Conservation (phyloP, 192 early-diverging fungal species). For the Coemansia sp. region DNA sequence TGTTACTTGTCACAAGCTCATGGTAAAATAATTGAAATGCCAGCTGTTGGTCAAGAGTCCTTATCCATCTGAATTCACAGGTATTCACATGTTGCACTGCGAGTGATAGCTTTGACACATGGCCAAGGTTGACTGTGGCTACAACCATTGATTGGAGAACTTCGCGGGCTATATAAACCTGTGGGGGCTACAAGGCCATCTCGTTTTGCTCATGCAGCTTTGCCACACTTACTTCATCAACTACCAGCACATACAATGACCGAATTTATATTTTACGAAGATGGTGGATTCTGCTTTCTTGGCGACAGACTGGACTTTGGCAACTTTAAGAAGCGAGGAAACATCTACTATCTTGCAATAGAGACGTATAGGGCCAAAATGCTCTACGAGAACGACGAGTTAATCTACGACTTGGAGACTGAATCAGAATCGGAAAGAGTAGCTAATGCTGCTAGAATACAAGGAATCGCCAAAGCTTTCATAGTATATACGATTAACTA, state of each 20-base stretch:
- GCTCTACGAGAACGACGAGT: not conserved
- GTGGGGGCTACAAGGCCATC: too few species aligned
- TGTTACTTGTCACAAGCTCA: not conserved
- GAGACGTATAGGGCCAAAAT: not conserved
- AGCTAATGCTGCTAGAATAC: not conserved
- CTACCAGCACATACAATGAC: not conserved
- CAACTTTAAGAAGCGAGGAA: not conserved
- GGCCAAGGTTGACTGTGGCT: too few species aligned
- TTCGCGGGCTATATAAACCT: too few species aligned
- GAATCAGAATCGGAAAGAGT: not conserved
- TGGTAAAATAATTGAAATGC: too few species aligned
- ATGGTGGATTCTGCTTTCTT: not conserved
- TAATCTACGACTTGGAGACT: not conserved
- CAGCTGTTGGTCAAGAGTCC: too few species aligned
- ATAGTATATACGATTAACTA: not conserved
- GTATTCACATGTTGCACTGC: too few species aligned
- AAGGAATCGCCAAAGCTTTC: not conserved
- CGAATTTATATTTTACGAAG: not conserved
- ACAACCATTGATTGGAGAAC: too few species aligned
- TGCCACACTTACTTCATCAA: too few species aligned
- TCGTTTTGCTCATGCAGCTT: too few species aligned
- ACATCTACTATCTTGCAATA: not conserved
- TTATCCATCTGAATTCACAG: too few species aligned
- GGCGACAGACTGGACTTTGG: not conserved
- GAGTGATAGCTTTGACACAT: too few species aligned